Percentiles rank a stretch among this genome's conserved stretches.
These are phyloP conservation scores for Xylariales sp. DNA, from an alignment of 2,329 filamentous ascomycete species.

Conservation along the genomic window DNA sequence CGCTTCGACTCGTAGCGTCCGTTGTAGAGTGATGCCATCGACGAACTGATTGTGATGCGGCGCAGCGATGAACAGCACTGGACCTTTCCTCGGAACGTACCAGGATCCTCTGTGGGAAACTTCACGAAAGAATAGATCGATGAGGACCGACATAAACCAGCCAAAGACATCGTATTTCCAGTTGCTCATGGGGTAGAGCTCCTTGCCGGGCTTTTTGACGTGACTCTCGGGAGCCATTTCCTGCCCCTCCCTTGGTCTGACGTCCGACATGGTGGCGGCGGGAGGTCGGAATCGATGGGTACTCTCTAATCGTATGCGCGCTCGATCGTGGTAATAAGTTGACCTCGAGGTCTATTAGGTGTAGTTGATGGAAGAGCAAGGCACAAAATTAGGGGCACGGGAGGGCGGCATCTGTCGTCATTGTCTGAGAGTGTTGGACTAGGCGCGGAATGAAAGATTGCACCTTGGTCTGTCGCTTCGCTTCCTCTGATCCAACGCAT, in stretches of 20 bases:
- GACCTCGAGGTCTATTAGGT: no score
- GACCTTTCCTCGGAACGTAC: slow-evolving; percentile 84
- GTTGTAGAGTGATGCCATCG: slow-evolving; percentile 89
- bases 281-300: no score
- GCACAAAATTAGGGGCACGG: no score
- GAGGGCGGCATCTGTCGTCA: no score
- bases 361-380: no score
- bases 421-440: no score
- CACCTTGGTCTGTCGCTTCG: no score
- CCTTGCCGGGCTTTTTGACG: slow-evolving; percentile 33
- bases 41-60: slow-evolving; percentile 98
- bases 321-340: no score
- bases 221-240: slow-evolving; percentile 11
- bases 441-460: no score
- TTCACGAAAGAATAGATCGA: slow-evolving; percentile 97
- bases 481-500: no score
- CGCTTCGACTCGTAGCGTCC: slow-evolving; percentile 80
- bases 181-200: slow-evolving; percentile 64
- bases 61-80: slow-evolving; percentile 91
- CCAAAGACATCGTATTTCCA: slow-evolving; percentile 76
- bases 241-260: slow-evolving; percentile 10
- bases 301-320: no score
- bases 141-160: slow-evolving; percentile 73
- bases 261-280: slow-evolving; percentile 12
- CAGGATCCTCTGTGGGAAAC: slow-evolving; percentile 92